Base-by-base conservation (phyloP, 257 asterid genomes). In the Solanum lignicaule region DNA sequence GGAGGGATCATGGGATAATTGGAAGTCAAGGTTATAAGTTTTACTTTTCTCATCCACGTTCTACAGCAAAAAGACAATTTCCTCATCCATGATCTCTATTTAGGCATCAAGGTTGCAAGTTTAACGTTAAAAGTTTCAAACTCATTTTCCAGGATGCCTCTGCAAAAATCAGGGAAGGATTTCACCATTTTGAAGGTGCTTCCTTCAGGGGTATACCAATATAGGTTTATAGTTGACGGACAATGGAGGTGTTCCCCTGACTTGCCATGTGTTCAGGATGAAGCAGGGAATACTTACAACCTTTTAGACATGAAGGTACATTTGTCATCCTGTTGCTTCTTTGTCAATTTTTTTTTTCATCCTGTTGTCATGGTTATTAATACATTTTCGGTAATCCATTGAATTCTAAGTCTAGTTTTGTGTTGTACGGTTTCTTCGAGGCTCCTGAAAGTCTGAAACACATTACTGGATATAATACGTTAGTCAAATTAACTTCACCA, bases 1-100 rank as follows among this genome's bases (percentile, higher is more conserved):
- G 84, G 99, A 97, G 92, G 99, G 99, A 69, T 97, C 99, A 25
- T 97, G 99, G 99, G 99, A 97, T 91, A 90, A 93, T 89, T 97
- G 99, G 98, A 95, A 93, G 88, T 90, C 98, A 68, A 95, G 98
- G 99, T 95, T 32, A 55, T 20, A 43, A 36, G 36, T 39, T 71
- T 39, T 33, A 18, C 9, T 31, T 32, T 5, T 84, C 87, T 73
- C 25, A 29, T 29, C 86, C 62, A 46, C 38, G 0, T 81, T 46
- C 25, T 75, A 87, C 78, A 25, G 33, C 39, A 75, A 76, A 87
- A 32, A 75, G n/a, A 73, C 52, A 33, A 25, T 85, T 14, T 8
- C 52, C 88, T 33, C n/a, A 66, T 87, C 13, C 69, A 62, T 20
- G 25, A 71, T 74, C 83, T 83, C 39, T 83, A 15, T 41, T 14